Evolutionary conservation across 1,284 basidiomycete genomes (phyloP).

Genomic region (Ceratobasidium theobromae): DNA sequence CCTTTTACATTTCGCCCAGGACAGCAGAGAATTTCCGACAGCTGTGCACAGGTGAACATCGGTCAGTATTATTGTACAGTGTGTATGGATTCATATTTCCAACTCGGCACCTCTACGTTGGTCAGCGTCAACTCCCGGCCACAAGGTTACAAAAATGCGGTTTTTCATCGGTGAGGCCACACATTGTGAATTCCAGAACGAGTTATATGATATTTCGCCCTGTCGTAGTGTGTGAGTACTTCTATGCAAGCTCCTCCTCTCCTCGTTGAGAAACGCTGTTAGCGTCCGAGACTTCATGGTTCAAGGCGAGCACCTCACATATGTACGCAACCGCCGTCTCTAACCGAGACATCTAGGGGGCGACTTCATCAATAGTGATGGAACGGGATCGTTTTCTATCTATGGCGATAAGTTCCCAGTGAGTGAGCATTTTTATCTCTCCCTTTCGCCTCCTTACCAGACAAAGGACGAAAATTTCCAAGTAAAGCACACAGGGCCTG

Average conservation of each 20-base stretch:
- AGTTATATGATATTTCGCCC: slow-evolving; percentile 12
- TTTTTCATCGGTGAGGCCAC: slow-evolving; percentile 79
- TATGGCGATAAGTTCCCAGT: slow-evolving; percentile 92
- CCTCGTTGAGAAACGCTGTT: background rate
- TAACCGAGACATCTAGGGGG: slow-evolving; percentile 55
- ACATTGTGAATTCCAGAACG: background rate
- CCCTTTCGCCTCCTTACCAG: background rate
- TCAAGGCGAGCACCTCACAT: slow-evolving; percentile 56
- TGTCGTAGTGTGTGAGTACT: slow-evolving; percentile 52
- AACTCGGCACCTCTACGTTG: background rate
- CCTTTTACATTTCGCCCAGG: slow-evolving; percentile 46
- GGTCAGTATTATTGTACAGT: slow-evolving; percentile 50
- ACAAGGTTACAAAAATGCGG: slow-evolving; percentile 85
- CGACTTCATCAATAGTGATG: slow-evolving; percentile 87
- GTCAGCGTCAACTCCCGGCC: slow-evolving; percentile 78
- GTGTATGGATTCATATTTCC: background rate
- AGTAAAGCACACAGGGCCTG: slow-evolving; percentile 83
- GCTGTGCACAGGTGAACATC: slow-evolving; percentile 92
- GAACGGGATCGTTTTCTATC: slow-evolving; percentile 92
- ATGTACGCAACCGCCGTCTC: background rate
- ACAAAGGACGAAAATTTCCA: slow-evolving; percentile 89
- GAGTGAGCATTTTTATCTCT: slow-evolving; percentile 38
- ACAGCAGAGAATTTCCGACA: slow-evolving; percentile 98
- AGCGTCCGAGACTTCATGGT: slow-evolving; percentile 61
- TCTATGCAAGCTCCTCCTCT: slow-evolving; percentile 49